Conservation (phyloP, 2,329 filamentous ascomycete genomes). For the Phialemoniopsis sp. region DNA sequence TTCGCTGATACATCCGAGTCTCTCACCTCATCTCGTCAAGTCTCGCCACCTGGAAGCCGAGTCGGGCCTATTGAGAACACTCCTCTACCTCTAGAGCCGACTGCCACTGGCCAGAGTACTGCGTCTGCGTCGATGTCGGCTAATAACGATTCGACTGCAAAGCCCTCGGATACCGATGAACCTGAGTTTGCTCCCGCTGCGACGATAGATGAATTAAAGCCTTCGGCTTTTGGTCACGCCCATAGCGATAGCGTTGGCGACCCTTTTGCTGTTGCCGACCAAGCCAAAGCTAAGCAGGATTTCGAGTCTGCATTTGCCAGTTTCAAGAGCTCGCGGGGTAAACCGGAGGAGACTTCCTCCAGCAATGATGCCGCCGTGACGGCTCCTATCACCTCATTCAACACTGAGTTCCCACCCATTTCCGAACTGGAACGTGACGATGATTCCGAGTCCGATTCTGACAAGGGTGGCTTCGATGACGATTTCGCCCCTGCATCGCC, state of each 20-base stretch:
- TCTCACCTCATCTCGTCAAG: conserved; percentile 72
- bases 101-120: conserved; percentile 27
- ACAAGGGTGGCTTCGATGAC: conserved; percentile 81
- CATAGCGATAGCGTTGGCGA: conserved; percentile 27
- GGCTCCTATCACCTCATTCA: conserved; percentile 43
- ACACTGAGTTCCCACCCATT: conserved; percentile 88
- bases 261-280: conserved; percentile 48
- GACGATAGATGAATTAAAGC: conserved; percentile 4
- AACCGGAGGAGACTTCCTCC: conserved; percentile 24
- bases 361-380: conserved; percentile 25
- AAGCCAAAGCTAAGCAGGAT: conserved; percentile 68
- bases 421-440: conserved; percentile 78
- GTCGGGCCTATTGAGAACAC: conserved; percentile 46
- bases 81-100: conserved; percentile 31
- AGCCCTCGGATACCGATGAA: conserved; percentile 5
- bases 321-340: conserved; percentile 52
- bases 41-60: conserved; percentile 67
- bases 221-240: conserved; percentile 11
- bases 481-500: conserved; percentile 71
- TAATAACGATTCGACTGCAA: conserved; percentile 2
- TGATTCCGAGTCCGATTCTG: conserved; percentile 77
- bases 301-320: conserved; percentile 83
- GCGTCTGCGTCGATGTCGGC: conserved; percentile 8
- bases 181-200: conserved; percentile 6
- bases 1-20: conserved; percentile 65